Percentiles rank a stretch among this genome's conserved stretches.
Evolutionary conservation across 768 basidiomycete species (phyloP).

Genomic region (Cyclocybe aegerita): DNA sequence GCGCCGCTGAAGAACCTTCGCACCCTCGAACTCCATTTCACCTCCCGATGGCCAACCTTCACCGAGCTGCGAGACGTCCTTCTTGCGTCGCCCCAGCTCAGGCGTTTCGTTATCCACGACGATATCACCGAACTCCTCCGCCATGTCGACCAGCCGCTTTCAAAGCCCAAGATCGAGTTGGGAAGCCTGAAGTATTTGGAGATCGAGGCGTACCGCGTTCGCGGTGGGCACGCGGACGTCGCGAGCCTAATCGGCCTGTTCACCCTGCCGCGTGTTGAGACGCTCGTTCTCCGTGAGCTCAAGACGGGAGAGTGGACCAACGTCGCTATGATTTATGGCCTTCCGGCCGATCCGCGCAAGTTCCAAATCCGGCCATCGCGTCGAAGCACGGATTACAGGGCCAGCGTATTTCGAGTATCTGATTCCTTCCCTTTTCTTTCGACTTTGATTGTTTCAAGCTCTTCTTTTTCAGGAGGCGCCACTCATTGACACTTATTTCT

Average conservation of each 20-base stretch:
- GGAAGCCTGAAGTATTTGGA: slow-evolving; percentile 16
- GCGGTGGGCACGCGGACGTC: slow-evolving; percentile 16
- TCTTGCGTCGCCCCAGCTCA: slow-evolving; percentile 21
- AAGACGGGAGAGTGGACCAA: slow-evolving; percentile 14
- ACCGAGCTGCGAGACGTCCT: slow-evolving; percentile 17
- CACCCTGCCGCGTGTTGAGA: slow-evolving; percentile 13
- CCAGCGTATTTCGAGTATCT: no score
- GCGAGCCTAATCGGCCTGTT: slow-evolving; percentile 19
- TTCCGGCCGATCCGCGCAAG: background rate
- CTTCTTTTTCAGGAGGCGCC: no score
- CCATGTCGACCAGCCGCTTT: slow-evolving; percentile 17
- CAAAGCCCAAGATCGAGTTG: slow-evolving; percentile 14
- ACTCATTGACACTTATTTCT: no score
- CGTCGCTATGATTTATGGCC: background rate
- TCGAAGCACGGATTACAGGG: no score
- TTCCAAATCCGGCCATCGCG: background rate
- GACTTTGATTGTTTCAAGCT: no score
- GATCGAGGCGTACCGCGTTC: slow-evolving; percentile 17
- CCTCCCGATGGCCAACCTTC: slow-evolving; percentile 24
- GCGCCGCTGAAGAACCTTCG: slow-evolving; percentile 17
- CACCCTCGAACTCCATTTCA: slow-evolving; percentile 23
- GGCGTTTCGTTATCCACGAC: slow-evolving; percentile 23
- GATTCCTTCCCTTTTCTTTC: no score
- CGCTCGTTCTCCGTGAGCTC: slow-evolving; percentile 11
- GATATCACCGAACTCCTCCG: slow-evolving; percentile 22